These are phyloP conservation scores for Yarrowia divulgata DNA, from an alignment of 805 yeast genomes.

Conservation along the genomic window DNA sequence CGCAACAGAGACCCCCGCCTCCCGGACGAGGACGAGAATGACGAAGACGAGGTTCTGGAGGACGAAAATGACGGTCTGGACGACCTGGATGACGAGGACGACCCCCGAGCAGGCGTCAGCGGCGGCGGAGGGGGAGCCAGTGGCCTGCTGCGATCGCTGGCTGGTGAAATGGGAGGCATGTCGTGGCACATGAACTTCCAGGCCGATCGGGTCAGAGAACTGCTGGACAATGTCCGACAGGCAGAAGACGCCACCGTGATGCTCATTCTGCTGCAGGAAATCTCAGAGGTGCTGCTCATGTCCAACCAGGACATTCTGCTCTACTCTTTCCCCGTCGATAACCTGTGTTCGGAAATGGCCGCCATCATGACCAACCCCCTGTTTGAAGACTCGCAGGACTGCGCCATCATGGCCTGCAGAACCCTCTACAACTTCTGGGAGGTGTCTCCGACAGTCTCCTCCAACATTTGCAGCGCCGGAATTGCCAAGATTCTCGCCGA, in stretches of 20 bases:
- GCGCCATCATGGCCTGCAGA: conserved; percentile 84
- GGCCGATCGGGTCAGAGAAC: conserved; percentile 36
- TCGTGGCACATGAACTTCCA: conserved; percentile 41
- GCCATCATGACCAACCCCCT: conserved; percentile 63
- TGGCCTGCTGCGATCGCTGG: conserved; percentile 44
- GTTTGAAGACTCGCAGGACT: conserved; percentile 70
- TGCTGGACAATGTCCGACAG: conserved; percentile 41
- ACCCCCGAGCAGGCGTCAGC: conserved; percentile 45
- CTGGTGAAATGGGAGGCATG: conserved; percentile 42
- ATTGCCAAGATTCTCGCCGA: conserved; percentile 70
- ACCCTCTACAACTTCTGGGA: conserved; percentile 83
- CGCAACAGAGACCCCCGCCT: conserved; percentile 29
- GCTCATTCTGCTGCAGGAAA: conserved; percentile 49
- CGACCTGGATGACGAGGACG: conserved; percentile 43
- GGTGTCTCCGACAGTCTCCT: conserved; percentile 68
- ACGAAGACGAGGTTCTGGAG: conserved; percentile 42
- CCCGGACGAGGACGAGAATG: conserved; percentile 42
- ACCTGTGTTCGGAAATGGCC: conserved; percentile 62
- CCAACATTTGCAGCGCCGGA: conserved; percentile 67
- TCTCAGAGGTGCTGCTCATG: conserved; percentile 49
- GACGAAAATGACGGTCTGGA: conserved; percentile 42
- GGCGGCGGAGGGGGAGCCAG: conserved; percentile 44
- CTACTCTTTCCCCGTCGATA: conserved; percentile 61
- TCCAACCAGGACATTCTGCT: conserved; percentile 48
- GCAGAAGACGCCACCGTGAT: conserved; percentile 47